Base-by-base conservation (phyloP, 805 yeast species). In the Lachancea fermentati region DNA sequence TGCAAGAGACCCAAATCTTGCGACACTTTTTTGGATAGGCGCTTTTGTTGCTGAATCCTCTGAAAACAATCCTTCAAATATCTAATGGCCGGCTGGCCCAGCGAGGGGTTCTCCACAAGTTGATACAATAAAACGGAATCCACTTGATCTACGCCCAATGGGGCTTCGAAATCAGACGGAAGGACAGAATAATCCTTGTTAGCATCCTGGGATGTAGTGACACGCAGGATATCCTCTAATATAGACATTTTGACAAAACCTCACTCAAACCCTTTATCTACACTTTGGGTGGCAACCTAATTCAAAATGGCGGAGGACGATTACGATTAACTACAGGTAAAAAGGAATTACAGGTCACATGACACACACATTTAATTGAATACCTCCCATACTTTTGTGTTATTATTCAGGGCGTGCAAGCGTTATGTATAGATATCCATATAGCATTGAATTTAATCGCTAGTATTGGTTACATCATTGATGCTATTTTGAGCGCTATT, bases 11-110 rank as follows among this genome's bases (percentile, higher is more conserved):
- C 28, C 44, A 76, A 75, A 12, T 52, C 52, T 39, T 63, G 61
- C 42, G 3, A 66, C 57, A 43, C 72, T 70, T 49, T 70, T 72
- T 34, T 63, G 56, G 43, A 67, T 62, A 68, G 43, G 47, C 81
- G 66, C 52, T 67, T 78, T 30, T 44, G 52, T 26, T 51, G 54
- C 33, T 57, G 61, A 33, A 55, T 55, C n/a, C 60, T 51, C 26
- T 41, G 44, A 34, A 54, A 56, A 39, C 58, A 57, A 5, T 45
- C 51, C 34, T 57, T 61, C 35, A 60, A 37, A 40, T 62, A 58
- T 3, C 42, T 43, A 28, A 59, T 51, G 15, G 41, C 41, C 15
- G 54, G 63, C 24, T 47, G 46, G 3, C 19, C n/a, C 6, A 59
- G 30, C 5, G 13, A 22, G n/a, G 47, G 51, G 37, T 60, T 60